Evolutionary conservation across 495 filamentous ascomycete genomes (phyloP), one percentile per base, ranked within the genome.

Genomic region (Penicillium macrosclerotiorum): DNA sequence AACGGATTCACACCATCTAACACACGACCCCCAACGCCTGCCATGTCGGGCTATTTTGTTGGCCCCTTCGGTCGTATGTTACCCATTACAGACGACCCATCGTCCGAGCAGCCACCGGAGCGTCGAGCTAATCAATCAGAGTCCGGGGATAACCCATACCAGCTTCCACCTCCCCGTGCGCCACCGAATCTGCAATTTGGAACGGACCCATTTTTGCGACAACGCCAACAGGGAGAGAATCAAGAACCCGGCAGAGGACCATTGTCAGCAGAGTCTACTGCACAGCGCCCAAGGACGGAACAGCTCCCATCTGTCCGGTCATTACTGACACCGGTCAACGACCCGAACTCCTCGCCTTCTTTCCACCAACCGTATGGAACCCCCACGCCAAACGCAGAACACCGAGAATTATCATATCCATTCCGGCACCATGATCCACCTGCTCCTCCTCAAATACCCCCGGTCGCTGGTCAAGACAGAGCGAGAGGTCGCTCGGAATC

Each of bases 1-100:
- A 37, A 32, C 38, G 3, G 22, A 12, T 22, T 32, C 24, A 19
- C 25, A 24, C 19, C 39, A 9, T 8, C 19, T 26, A 8, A 35
- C 32, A 26, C 17, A 47, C 30, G 16, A 48, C 48, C 8, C n/a
- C 31, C 26, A 40, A 29, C 25, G 27, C 43, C 51, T n/a, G 52
- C 53, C 59, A 76, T 76, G 73, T 69, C 57, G 22, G 49, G 55
- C 42, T 73, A 66, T 49, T 70, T 70, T 51, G 63, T 63, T 47
- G 73, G 73, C 59, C 67, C 67, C 36, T 77, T 75, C 55, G 72
- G 74, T 59, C 67, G 69, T 67, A 74, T 68, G 65, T 74, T 72
- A 60, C 66, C 72, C 51, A 46, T 56, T 35, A 55, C 29, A 40
- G 63, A 70, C 44, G 44, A 54, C 25, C 49, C 53, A 40, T 52